Evolutionary conservation across 768 basidiomycete genomes (phyloP), one percentile per base, ranked within the genome.

Genomic region (Pleurotus eryngii): DNA sequence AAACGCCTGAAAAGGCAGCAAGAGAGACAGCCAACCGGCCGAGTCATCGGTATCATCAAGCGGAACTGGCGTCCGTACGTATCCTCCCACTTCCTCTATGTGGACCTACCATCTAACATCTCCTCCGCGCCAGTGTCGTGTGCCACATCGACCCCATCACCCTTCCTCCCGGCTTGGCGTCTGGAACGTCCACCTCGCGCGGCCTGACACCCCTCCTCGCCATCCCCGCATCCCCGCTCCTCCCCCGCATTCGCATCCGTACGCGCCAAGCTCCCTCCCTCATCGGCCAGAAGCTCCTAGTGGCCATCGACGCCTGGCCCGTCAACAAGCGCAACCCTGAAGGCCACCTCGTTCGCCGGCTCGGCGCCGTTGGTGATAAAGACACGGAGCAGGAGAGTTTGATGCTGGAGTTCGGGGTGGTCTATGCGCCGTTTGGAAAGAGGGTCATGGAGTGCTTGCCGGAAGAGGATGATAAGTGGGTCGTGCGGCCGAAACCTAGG

Each of bases 341-440:
- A 64, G 97, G 97, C 0, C 97, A 99, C 68, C 93, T 99, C 61
- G 95, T 98, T 18, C 85, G 96, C 42, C 85, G 93, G 0, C 80
- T 99, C 1, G 97, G 97, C 2, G 85, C 84, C 64, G 92, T 86
- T 0, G 96, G 95, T 65, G 91, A 89, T 69, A 97, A 98, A 70
- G 95, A 96, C 68, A 95, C 95, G 0, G 96, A 98, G 65, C 90
- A 95, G 68, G 96, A 98, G 71, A 92, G 91, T 67, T 66, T 99
- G 56, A 69, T 99, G 63, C 73, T 98, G 26, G 96, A 99, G 69
- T 98, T 89, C 67, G 97, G 97, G 55, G 93, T 98, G 5, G 94
- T 95, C 0, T 98, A 98, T 68, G 70, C 96, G 60, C 93, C 97
- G 2, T 99, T 99, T 69, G 95, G 95, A n/a, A 91, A 87, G 70